Evolutionary conservation across 2,329 filamentous ascomycete species (phyloP).

Genomic region (Penicillium psychrosexuale): DNA sequence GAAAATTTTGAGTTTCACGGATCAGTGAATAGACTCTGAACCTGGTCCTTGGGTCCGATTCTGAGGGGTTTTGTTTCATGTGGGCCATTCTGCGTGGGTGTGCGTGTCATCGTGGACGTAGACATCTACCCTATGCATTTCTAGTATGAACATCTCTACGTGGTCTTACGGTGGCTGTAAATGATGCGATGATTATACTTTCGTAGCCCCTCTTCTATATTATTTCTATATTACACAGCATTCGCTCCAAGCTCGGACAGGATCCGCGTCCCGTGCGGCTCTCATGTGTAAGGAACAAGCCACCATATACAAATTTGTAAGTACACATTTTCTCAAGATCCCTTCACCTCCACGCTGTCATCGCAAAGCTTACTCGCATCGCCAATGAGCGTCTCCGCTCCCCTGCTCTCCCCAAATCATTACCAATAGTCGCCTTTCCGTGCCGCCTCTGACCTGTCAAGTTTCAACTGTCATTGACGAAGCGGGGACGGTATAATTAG

Average conservation of each 20-base stretch:
- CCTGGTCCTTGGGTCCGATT: constrained; percentile 6
- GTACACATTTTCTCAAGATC: background rate
- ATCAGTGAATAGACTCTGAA: constrained; percentile 13
- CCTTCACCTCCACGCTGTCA: constrained; percentile 4
- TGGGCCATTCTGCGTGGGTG: background rate
- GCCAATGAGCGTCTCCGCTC: constrained; percentile 8
- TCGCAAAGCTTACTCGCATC: background rate
- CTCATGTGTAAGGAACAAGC: constrained; percentile 10
- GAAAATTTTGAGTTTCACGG: constrained; percentile 7
- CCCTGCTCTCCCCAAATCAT: constrained; percentile 11
- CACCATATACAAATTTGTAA: background rate
- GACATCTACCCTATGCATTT: background rate
- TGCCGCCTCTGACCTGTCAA: constrained; percentile 20
- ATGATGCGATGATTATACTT: background rate
- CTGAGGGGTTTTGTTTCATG: background rate
- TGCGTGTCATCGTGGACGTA: background rate
- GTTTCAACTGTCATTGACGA: constrained; percentile 15
- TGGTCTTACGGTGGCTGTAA: background rate
- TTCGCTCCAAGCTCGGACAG: background rate
- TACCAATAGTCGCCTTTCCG: constrained; percentile 21
- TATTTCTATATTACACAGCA: background rate
- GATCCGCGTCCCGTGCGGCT: constrained; percentile 11
- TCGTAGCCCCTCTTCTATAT: background rate
- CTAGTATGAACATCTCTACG: background rate
- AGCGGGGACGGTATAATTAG: constrained; percentile 1